Conservation (phyloP, 805 yeast species). For the Candida patagonica region DNA sequence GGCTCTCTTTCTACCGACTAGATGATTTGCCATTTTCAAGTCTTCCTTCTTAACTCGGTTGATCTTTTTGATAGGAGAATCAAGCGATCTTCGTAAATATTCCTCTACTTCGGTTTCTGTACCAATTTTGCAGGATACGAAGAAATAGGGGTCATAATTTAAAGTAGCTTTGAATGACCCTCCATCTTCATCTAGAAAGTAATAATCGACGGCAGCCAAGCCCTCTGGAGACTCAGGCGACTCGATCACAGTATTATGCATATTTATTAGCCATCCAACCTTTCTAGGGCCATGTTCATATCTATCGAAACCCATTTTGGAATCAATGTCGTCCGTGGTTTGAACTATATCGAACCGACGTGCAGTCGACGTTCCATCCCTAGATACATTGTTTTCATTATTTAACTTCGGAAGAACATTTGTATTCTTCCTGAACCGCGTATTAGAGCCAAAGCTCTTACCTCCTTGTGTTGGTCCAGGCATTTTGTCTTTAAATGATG, state of each 20-base stretch:
- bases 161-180: constrained; percentile 86
- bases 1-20: constrained; percentile 61
- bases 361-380: constrained; percentile 15
- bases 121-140: constrained; percentile 51
- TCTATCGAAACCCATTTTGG: constrained; percentile 81
- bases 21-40: constrained; percentile 72
- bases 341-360: constrained; percentile 13
- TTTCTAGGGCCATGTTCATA: constrained; percentile 60
- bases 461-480: too few species aligned
- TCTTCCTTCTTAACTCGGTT: constrained; percentile 64
- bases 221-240: constrained; percentile 55
- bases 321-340: constrained; percentile 52
- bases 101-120: constrained; percentile 78
- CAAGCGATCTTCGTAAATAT: constrained; percentile 58
- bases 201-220: constrained; percentile 83
- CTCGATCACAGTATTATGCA: constrained; percentile 56
- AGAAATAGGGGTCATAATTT: constrained; percentile 80
- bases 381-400: constrained; percentile 9
- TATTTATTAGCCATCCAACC: constrained; percentile 87
- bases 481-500: too few species aligned
- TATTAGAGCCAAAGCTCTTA: constrained; percentile 4
- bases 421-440: constrained; percentile 12
- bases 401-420: constrained; percentile 8
- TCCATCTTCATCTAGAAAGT: constrained; percentile 92
- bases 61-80: constrained; percentile 49